These are phyloP conservation scores for Betula pendula DNA, from an alignment of 306 rosid genomes.

Conservation along the genomic window DNA sequence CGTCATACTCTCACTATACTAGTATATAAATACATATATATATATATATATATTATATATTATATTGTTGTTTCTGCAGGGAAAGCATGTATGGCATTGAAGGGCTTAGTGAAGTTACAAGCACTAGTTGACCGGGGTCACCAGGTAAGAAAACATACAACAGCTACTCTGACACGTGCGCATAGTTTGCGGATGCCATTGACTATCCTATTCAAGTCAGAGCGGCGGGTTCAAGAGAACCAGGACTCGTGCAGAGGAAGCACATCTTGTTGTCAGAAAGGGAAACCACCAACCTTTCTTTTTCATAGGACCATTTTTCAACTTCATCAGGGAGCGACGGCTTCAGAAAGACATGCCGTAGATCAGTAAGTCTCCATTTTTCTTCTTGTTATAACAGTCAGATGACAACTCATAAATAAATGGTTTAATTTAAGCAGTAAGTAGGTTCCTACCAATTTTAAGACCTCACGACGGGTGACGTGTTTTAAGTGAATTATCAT, in stretches of 20 bases:
- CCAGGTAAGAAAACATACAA: slow-evolving; percentile 82
- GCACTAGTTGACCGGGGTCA: slow-evolving; percentile 92
- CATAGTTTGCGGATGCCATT: slow-evolving; percentile 93
- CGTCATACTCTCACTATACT: too few relatives aligned
- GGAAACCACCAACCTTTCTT: slow-evolving; percentile 23
- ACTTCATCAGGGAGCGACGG: slow-evolving; percentile 15
- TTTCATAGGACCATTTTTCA: too few relatives aligned
- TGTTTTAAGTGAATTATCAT: too few relatives aligned
- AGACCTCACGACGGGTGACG: too few relatives aligned
- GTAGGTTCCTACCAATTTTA: too few relatives aligned
- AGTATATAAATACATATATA: too few relatives aligned
- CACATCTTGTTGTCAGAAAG: slow-evolving; percentile 28
- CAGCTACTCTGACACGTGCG: slow-evolving; percentile 59
- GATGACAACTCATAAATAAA: too few relatives aligned
- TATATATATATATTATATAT: too few relatives aligned
- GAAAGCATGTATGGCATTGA: slow-evolving; percentile 89
- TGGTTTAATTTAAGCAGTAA: background rate
- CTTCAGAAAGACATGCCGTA: slow-evolving; percentile 19
- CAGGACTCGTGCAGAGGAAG: slow-evolving; percentile 60
- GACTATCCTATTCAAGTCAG: slow-evolving; percentile 85
- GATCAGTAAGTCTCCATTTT: too few relatives aligned
- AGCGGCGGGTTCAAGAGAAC: slow-evolving; percentile 72
- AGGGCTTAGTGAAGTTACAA: slow-evolving; percentile 82
- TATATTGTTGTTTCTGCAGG: slow-evolving; percentile 70
- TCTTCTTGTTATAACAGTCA: too few relatives aligned